Conservation (phyloP, 495 filamentous ascomycete species). For the Evernia prunastri region DNA sequence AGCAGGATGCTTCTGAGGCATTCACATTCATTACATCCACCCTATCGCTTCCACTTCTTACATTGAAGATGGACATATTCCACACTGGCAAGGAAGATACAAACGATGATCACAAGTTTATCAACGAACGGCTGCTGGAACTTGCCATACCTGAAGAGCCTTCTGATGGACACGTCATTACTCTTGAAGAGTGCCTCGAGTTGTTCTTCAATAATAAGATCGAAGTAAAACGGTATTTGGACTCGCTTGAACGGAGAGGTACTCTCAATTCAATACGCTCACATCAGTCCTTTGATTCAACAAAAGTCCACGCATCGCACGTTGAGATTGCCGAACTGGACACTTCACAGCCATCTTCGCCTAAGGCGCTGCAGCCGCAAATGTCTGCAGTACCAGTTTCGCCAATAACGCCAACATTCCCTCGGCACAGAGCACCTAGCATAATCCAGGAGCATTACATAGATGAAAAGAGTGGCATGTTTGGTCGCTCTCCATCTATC, state of each 20-base stretch:
- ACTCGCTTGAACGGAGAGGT: slow-evolving; percentile 48
- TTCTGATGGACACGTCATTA: slow-evolving; percentile 56
- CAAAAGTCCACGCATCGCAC: slow-evolving; percentile 46
- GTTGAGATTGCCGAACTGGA: slow-evolving; percentile 55
- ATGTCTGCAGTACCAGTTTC: slow-evolving; percentile 30
- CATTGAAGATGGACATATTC: slow-evolving; percentile 90
- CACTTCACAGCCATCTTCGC: slow-evolving; percentile 36
- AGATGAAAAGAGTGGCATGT: slow-evolving; percentile 35
- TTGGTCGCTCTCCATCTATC: slow-evolving; percentile 18
- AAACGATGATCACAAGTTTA: slow-evolving; percentile 84
- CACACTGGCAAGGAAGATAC: slow-evolving; percentile 79
- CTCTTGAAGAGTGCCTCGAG: slow-evolving; percentile 85
- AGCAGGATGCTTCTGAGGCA: slow-evolving; percentile 93
- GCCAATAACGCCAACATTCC: slow-evolving; percentile 23
- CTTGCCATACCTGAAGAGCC: slow-evolving; percentile 61
- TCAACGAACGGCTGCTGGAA: slow-evolving; percentile 88
- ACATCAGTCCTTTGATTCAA: slow-evolving; percentile 43
- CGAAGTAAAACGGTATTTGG: slow-evolving; percentile 76
- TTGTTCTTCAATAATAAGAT: slow-evolving; percentile 91
- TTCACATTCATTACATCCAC: slow-evolving; percentile 91
- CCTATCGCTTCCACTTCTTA: slow-evolving; percentile 78
- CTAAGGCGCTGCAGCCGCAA: slow-evolving; percentile 28
- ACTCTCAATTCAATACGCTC: slow-evolving; percentile 46
- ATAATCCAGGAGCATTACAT: slow-evolving; percentile 58
- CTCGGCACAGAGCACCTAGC: slow-evolving; percentile 47